Evolutionary conservation across 140 eudicot species (phyloP).

Genomic region (Senecio squalidus): DNA sequence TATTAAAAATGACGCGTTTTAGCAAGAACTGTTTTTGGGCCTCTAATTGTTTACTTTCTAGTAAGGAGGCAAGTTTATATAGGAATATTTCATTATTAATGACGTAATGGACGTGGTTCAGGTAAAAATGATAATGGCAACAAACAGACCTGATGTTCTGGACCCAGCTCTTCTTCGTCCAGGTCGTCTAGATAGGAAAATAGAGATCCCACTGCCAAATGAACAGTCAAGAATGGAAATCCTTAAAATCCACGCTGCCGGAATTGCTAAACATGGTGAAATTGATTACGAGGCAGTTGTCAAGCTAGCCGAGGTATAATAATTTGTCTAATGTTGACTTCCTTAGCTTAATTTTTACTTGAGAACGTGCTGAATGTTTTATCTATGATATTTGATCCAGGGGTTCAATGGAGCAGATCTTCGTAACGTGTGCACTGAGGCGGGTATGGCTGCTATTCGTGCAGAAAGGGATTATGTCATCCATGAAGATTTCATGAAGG

Average conservation of each 20-base stretch:
- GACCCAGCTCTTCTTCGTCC: slow-evolving; percentile 99
- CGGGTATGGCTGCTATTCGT: slow-evolving; percentile 97
- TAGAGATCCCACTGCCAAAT: slow-evolving; percentile 91
- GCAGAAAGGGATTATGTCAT: slow-evolving; percentile 98
- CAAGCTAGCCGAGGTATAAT: slow-evolving; percentile 88
- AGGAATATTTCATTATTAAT: too few species aligned
- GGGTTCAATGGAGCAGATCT: slow-evolving; percentile 98
- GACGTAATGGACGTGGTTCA: slow-evolving; percentile 17
- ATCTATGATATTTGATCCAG: slow-evolving; percentile 30
- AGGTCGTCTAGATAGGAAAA: slow-evolving; percentile 92
- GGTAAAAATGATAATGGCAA: slow-evolving; percentile 99
- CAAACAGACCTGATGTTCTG: slow-evolving; percentile 93
- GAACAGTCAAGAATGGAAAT: slow-evolving; percentile 97
- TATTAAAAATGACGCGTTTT: too few species aligned
- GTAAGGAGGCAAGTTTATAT: too few species aligned
- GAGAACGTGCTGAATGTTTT: neutral
- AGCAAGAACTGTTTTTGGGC: too few species aligned
- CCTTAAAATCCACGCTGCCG: slow-evolving; percentile 87
- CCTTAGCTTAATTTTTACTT: neutral
- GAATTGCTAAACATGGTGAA: slow-evolving; percentile 97
- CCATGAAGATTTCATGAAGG: slow-evolving; percentile 99
- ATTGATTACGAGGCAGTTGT: slow-evolving; percentile 95
- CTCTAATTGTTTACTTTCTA: too few species aligned
- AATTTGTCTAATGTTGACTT: neutral
- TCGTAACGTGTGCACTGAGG: slow-evolving; percentile 94